Percentiles rank a stretch among this genome's conserved stretches.
Conservation (phyloP, 768 basidiomycete species). For the Roridomyces roridus region DNA sequence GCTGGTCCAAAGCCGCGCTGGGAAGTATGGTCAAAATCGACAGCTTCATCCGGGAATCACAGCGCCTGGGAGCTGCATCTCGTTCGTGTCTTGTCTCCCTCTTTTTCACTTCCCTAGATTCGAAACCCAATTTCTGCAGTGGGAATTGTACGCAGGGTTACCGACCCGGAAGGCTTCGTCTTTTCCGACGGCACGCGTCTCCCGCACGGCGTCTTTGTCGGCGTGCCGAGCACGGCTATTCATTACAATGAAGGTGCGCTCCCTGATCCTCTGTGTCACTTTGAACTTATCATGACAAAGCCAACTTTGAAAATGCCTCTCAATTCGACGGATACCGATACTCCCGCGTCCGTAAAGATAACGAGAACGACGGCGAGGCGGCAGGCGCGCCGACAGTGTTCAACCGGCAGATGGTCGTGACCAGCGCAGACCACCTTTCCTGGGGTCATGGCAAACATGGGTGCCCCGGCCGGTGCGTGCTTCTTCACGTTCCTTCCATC, state of each 20-base stretch:
- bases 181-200: conserved; percentile 43
- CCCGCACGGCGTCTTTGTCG: conserved; percentile 35
- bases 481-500: too few species aligned
- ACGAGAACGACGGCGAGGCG: background rate
- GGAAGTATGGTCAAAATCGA: conserved; percentile 35
- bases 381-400: background rate
- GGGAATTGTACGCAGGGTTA: conserved; percentile 33
- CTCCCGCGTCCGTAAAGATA: conserved; percentile 3
- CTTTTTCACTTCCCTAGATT: too few species aligned
- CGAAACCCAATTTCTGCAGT: conserved; percentile 25
- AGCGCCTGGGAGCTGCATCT: conserved; percentile 25
- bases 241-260: conserved; percentile 38
- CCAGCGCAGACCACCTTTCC: background rate
- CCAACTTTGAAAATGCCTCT: conserved; percentile 5
- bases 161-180: conserved; percentile 33
- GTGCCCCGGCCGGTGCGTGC: background rate
- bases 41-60: conserved; percentile 30
- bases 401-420: conserved; percentile 6
- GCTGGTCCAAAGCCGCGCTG: conserved; percentile 41
- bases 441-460: conserved; percentile 8
- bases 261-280: background rate
- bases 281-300: background rate
- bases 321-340: conserved; percentile 20
- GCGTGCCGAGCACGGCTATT: conserved; percentile 22
- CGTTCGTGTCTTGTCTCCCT: background rate